phyloP scores from a whole-genome alignment of 2,329 filamentous ascomycete genomes.

The Fusarium humuli region DNA sequence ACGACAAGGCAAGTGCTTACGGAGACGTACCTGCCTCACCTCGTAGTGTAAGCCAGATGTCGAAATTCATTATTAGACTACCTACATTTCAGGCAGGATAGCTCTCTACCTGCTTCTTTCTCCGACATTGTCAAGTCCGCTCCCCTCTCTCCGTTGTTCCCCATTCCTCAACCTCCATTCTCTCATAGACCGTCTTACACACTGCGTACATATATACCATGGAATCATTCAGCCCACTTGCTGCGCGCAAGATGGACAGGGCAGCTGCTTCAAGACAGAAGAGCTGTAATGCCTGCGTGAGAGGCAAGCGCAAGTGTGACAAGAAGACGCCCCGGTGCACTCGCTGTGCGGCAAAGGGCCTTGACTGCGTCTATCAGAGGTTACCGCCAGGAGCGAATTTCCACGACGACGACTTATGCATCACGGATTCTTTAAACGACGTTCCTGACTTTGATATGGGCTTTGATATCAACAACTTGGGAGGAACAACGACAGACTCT shows the following conservation, averaged over 20 bases:
- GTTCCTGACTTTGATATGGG: constrained; percentile 54
- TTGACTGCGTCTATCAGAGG: constrained; percentile 57
- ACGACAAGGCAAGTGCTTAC: constrained; percentile 16
- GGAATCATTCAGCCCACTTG: constrained; percentile 45
- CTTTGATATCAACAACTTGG: constrained; percentile 52
- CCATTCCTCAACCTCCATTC: not conserved
- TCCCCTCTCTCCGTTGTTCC: constrained; percentile 1
- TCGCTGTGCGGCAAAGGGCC: constrained; percentile 57
- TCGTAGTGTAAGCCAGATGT: not conserved
- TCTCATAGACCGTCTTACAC: constrained; percentile 1
- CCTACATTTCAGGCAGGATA: constrained; percentile 2
- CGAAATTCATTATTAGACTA: not conserved
- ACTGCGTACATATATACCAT: constrained; percentile 27
- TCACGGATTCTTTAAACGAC: constrained; percentile 20
- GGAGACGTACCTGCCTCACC: not conserved
- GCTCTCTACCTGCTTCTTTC: not conserved
- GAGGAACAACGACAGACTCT: constrained; percentile 45
- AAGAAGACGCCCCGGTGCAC: constrained; percentile 58
- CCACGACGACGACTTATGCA: constrained; percentile 40
- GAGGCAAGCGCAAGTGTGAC: constrained; percentile 61
- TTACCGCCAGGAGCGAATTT: constrained; percentile 45
- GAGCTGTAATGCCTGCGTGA: constrained; percentile 62
- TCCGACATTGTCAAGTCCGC: constrained; percentile 32
- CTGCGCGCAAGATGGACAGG: constrained; percentile 48
- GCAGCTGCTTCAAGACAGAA: constrained; percentile 60